phyloP scores from a whole-genome alignment of 2,329 filamentous ascomycete genomes.

The Colletotrichum siamense region DNA sequence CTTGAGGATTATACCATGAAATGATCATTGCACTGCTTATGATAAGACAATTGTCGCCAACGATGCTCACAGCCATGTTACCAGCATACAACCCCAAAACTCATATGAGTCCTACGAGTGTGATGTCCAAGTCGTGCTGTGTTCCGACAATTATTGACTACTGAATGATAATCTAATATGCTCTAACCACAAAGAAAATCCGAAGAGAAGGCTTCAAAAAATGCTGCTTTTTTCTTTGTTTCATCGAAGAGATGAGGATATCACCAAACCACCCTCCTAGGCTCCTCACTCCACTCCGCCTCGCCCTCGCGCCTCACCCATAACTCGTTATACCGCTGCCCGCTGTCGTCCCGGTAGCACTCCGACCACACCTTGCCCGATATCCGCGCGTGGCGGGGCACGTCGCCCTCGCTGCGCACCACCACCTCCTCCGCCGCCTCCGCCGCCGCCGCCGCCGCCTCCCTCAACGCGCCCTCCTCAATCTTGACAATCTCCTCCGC shows the following conservation, averaged over 20 bases:
- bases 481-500: background rate
- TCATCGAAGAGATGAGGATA: background rate
- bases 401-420: background rate
- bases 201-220: background rate
- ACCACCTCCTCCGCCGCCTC: background rate
- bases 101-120: background rate
- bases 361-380: background rate
- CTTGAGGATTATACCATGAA: accelerated
- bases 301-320: background rate
- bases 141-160: background rate
- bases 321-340: background rate
- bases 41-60: accelerated
- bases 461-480: background rate
- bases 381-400: background rate
- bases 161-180: background rate
- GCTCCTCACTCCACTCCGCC: background rate
- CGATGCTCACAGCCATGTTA: background rate
- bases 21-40: background rate
- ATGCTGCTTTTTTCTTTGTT: background rate
- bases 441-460: background rate
- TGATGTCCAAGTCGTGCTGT: background rate
- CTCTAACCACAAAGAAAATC: background rate
- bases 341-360: background rate
- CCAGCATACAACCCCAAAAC: background rate
- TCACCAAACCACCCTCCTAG: background rate